Percentiles rank a stretch among this genome's conserved stretches.
phyloP scores from a whole-genome alignment of 176 grass and related monocot species.

The Bolboschoenus planiculmis region DNA sequence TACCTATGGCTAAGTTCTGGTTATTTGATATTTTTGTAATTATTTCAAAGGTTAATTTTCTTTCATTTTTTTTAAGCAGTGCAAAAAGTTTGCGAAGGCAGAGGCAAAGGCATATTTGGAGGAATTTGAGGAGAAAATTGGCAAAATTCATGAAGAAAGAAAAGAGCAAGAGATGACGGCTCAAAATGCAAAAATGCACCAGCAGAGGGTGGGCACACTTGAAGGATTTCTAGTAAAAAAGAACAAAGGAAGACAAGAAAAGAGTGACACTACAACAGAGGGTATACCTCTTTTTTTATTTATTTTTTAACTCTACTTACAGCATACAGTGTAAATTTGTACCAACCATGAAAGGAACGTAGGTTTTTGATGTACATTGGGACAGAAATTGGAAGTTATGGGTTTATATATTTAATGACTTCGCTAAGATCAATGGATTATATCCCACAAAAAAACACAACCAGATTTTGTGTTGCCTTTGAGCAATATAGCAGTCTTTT shows the following conservation, averaged over 20 bases:
- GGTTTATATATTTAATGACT: background rate
- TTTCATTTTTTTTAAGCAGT: constrained; percentile 46
- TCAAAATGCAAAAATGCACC: constrained; percentile 72
- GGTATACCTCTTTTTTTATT: constrained; percentile 24
- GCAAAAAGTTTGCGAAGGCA: constrained; percentile 89
- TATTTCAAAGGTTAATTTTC: background rate
- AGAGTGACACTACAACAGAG: constrained; percentile 27
- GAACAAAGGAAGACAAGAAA: constrained; percentile 24
- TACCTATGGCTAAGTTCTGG: background rate
- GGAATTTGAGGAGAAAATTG: constrained; percentile 94
- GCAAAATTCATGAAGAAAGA: constrained; percentile 70
- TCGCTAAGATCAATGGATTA: background rate
- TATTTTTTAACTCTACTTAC: background rate
- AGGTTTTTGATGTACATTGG: background rate
- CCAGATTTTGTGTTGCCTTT: background rate
- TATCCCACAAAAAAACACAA: background rate
- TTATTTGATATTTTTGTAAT: background rate
- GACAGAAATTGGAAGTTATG: background rate
- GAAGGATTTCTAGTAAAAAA: constrained; percentile 40
- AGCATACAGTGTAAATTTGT: background rate
- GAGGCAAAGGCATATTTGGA: constrained; percentile 82
- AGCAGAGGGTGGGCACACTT: constrained; percentile 50
- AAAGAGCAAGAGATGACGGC: constrained; percentile 77
- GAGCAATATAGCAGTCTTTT: background rate
- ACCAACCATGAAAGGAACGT: background rate